Evolutionary conservation across 257 asterid genomes (phyloP), one percentile per base, ranked within the genome.

Genomic region (Nicotiana paniculata): DNA sequence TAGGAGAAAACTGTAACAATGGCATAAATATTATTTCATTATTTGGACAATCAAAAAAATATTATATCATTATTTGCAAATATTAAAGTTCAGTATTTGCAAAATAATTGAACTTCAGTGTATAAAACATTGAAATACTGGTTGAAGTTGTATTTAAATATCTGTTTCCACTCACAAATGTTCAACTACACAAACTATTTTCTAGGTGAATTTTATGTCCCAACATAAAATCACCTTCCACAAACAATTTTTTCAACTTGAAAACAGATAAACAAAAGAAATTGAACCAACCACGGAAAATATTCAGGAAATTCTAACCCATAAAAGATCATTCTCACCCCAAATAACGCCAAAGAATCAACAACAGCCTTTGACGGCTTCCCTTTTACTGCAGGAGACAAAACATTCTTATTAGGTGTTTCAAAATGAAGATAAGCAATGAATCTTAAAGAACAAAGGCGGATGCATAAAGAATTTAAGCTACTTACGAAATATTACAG

Each of bases 271-370:
- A 75, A 51, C 80, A 28, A 16, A 74, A 2, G 55, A 74, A 74
- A 26, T 51, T 51, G 16, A 16, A 13, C 61, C 16, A 74, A 74
- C 46, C 24, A 26, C 62, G 28, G 79, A 75, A 75, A 39, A 51
- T 26, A 26, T 75, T 51, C 80, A 48, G 63, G 63, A 75, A 58
- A 75, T 5, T 48, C 26, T 51, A 26, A 75, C 1, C 17, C 54
- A 24, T 26, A 75, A 75, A 77, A 81, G 46, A 37, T 75, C 66
- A 81, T 82, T 35, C 94, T 43, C 81, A 96, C 99, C 99, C 99
- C 99, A 86, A 96, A 96, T 84, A 94, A 66, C 24, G 99, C 99
- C 84, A 96, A 85, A 55, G 97, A 90, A 86, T 96, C 99, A 61
- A 96, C 98, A 84, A 93, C 78, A 12, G 90, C 83, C 89, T 92